phyloP scores from a whole-genome alignment of 2,329 filamentous ascomycete species.

The Monosporascus sp. region DNA sequence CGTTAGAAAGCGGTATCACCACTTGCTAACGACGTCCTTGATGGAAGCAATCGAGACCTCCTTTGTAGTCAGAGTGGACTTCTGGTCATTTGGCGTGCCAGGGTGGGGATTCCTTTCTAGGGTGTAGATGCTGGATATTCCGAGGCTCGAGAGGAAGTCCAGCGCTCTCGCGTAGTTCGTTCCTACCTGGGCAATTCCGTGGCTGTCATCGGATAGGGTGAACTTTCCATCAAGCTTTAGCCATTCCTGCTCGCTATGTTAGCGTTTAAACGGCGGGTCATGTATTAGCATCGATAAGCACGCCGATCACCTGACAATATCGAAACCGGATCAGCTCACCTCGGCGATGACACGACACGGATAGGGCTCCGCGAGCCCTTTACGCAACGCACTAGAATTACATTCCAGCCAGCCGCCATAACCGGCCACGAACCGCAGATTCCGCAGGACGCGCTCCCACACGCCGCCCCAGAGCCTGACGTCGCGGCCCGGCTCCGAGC shows the following conservation, averaged over 20 bases:
- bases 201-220: constrained; percentile 91
- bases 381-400: constrained; percentile 81
- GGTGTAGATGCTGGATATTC: constrained; percentile 59
- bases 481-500: constrained; percentile 59
- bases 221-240: constrained; percentile 70
- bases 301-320: not conserved
- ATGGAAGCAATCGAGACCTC: constrained; percentile 35
- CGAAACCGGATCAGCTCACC: constrained; percentile 38
- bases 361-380: constrained; percentile 88
- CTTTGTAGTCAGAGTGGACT: constrained; percentile 36
- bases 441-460: constrained; percentile 70
- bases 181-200: constrained; percentile 81
- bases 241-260: constrained; percentile 52
- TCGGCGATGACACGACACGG: constrained; percentile 73
- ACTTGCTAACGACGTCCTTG: constrained; percentile 19
- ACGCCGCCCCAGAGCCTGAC: constrained; percentile 56
- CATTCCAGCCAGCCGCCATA: constrained; percentile 85
- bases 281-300: not conserved
- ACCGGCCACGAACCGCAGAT: constrained; percentile 62
- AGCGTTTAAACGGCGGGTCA: constrained; percentile 1
- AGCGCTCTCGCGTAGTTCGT: constrained; percentile 72
- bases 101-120: constrained; percentile 35
- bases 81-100: constrained; percentile 21
- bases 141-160: constrained; percentile 62
- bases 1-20: constrained; percentile 6